Evolutionary conservation across 2,329 filamentous ascomycete species (phyloP).

Genomic region (Trichoderma koningii): DNA sequence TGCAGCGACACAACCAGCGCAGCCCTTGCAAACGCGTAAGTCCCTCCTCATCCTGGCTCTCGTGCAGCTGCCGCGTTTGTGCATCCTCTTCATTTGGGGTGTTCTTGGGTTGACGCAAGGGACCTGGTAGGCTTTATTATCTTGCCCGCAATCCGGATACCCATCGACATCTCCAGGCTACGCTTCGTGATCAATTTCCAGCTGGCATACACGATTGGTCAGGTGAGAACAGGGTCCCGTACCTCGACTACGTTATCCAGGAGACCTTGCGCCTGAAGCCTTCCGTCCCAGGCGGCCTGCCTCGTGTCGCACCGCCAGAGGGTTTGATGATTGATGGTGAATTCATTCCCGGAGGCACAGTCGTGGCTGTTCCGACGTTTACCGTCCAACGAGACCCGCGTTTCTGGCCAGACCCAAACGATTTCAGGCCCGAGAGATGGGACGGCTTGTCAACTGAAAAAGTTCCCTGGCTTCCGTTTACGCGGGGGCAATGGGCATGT

Average conservation of each 20-base stretch:
- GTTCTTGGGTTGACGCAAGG: not conserved
- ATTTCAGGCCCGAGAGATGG: constrained; percentile 43
- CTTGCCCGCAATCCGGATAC: not conserved
- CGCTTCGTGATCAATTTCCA: not conserved
- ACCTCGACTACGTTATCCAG: constrained; percentile 42
- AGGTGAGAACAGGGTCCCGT: constrained; percentile 29
- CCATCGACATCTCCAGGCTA: constrained; percentile 2
- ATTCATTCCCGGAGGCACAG: constrained; percentile 42
- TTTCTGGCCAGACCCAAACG: constrained; percentile 29
- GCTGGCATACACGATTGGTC: constrained; percentile 9
- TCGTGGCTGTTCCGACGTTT: constrained; percentile 35
- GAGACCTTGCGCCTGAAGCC: constrained; percentile 45
- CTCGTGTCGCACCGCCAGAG: constrained; percentile 42
- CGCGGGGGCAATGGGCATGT: constrained; percentile 38
- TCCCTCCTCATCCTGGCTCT: not conserved
- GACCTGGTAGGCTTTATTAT: constrained; percentile 1
- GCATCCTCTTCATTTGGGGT: not conserved
- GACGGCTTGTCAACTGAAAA: constrained; percentile 25
- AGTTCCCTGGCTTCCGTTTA: constrained; percentile 24
- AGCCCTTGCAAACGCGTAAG: constrained; percentile 19
- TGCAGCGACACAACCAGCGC: constrained; percentile 10
- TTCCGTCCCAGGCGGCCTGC: constrained; percentile 41
- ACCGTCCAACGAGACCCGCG: constrained; percentile 31
- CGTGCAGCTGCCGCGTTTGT: too few species aligned
- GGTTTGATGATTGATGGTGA: constrained; percentile 39